Evolutionary conservation across 2,329 filamentous ascomycete genomes (phyloP), one percentile per base, ranked within the genome.

Genomic region (Coniochaeta prunicola): DNA sequence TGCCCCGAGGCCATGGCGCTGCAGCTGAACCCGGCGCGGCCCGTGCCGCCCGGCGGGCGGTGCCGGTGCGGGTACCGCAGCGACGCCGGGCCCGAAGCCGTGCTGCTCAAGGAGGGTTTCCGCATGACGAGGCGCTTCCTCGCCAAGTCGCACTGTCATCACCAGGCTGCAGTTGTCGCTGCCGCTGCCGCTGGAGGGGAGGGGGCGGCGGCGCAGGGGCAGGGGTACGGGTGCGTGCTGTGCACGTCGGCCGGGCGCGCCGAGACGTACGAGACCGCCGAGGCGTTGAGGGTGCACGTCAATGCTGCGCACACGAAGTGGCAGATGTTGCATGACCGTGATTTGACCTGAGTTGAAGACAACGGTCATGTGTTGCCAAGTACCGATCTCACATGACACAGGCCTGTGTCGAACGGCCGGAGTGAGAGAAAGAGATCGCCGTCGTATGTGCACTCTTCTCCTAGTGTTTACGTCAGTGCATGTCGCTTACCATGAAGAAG

Each of bases 241-340:
- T 76, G 74, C 57, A 74, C 71, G 9, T 72, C 71, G 4, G 71
- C 64, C 48, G 74, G 73, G 6, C 67, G 63, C 53, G 71, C 69
- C 1, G 67, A 71, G 50, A 72, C 66, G 4, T 76, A 71, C 53
- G 66, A 62, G 4, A 68, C 64, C 7, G 66, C 68, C 4, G 67
- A 68, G 38, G 62, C 63, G 6, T 65, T 76, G 57, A 65, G 65
- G 33, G 64, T 64, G 28, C 74, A 76, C 59, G 72, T 76, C 62
- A 73, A 75, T 58, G 57, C 64, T 1, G 64, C 63, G 12, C 74
- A 77, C 60, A 70, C 69, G 28, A 76, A 76, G 64, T 76, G 74
- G 74, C 73, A 76, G 66, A 69, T 77, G 60, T 68, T 76, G 28
- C 74, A 76, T 56, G 74, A 76, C 59, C 65, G 66, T 21, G 72